phyloP scores from a whole-genome alignment of 495 filamentous ascomycete genomes.

The Echria macrotheca region DNA sequence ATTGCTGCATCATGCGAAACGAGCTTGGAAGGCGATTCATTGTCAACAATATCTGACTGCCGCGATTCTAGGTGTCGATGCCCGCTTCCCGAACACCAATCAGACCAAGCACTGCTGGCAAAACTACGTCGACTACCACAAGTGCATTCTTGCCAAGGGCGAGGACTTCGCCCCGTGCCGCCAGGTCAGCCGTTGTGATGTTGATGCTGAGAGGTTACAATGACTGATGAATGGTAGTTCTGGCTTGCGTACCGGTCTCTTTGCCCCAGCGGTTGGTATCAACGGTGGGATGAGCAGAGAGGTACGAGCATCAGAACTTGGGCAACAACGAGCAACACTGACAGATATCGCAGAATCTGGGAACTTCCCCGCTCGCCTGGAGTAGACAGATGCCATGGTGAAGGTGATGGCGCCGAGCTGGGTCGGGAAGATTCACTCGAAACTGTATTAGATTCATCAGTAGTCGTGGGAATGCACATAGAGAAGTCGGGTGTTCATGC shows the following conservation, averaged over 20 bases:
- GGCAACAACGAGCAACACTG: slow-evolving; percentile 8
- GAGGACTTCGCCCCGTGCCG: slow-evolving; percentile 98
- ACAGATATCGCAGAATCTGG: slow-evolving; percentile 62
- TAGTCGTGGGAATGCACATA: slow-evolving; percentile 28
- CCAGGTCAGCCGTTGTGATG: slow-evolving; percentile 63
- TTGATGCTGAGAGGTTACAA: neutral
- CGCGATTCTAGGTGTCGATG: slow-evolving; percentile 76
- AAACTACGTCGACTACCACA: slow-evolving; percentile 99
- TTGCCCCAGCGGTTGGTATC: slow-evolving; percentile 91
- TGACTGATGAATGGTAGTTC: slow-evolving; percentile 56
- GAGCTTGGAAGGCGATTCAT: no score
- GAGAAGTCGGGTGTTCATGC: slow-evolving; percentile 13
- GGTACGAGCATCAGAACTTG: slow-evolving; percentile 51
- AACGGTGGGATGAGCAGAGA: slow-evolving; percentile 95
- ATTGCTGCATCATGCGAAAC: no score
- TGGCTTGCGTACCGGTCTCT: slow-evolving; percentile 91
- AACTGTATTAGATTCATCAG: slow-evolving; percentile 21
- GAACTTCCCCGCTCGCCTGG: slow-evolving; percentile 76
- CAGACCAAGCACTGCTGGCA: slow-evolving; percentile 95
- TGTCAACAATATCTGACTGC: slow-evolving; percentile 10
- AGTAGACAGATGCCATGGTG: no score
- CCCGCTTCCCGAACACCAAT: slow-evolving; percentile 98
- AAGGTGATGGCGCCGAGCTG: slow-evolving; percentile 2
- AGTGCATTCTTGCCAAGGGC: slow-evolving; percentile 96
- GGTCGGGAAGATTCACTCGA: slow-evolving; percentile 5